These are phyloP conservation scores for Dactylella cylindrospora DNA, from an alignment of 2,329 filamentous ascomycete species.

Conservation along the genomic window DNA sequence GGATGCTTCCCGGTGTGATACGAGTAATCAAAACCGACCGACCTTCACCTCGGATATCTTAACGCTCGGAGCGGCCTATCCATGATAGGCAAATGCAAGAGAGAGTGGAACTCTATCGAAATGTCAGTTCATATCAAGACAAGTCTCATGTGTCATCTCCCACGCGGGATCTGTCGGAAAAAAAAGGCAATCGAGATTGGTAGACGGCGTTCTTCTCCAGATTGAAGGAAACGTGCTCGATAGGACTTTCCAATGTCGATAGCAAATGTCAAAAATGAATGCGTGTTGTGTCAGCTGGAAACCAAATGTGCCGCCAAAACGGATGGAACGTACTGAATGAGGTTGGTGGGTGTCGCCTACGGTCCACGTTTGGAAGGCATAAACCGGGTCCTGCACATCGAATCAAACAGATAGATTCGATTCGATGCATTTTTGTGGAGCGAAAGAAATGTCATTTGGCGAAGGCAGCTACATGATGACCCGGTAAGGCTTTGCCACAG, in stretches of 20 bases:
- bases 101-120: too few relatives aligned
- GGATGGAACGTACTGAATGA: conserved; percentile 36
- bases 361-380: conserved; percentile 31
- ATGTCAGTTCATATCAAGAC: too few relatives aligned
- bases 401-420: conserved; percentile 17
- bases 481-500: conserved; percentile 42
- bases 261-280: conserved; percentile 8
- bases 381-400: conserved; percentile 15
- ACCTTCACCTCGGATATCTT: conserved; percentile 30
- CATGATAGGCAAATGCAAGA: conserved; percentile 37
- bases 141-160: too few relatives aligned
- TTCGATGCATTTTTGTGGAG: too few relatives aligned
- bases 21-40: conserved; percentile 16
- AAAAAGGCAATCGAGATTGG: neutral
- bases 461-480: conserved; percentile 27
- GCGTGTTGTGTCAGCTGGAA: conserved; percentile 1
- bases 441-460: too few relatives aligned
- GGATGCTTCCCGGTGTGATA: conserved; percentile 40
- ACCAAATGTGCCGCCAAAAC: conserved; percentile 13
- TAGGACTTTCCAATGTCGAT: conserved; percentile 31
- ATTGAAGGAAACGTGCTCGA: neutral
- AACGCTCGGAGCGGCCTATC: conserved; percentile 24
- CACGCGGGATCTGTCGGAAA: too few relatives aligned
- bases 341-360: conserved; percentile 43
- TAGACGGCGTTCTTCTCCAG: conserved; percentile 27